These are phyloP conservation scores for Trichophyton verrucosum DNA, from an alignment of 2,329 filamentous ascomycete species.

Conservation along the genomic window DNA sequence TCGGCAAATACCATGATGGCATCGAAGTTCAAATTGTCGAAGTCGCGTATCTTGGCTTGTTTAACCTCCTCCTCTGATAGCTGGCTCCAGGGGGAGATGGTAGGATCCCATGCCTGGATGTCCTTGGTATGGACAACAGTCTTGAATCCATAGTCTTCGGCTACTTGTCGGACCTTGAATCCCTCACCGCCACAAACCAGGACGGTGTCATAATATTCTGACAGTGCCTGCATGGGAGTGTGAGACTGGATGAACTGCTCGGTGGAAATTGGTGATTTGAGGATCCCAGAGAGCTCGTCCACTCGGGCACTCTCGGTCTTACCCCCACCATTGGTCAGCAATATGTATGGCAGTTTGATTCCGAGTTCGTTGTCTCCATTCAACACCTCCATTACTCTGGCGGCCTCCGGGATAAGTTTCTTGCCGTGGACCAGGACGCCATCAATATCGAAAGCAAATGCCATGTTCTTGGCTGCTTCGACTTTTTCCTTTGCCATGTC, in stretches of 20 bases:
- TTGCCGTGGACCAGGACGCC: slow-evolving; percentile 65
- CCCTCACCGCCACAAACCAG: slow-evolving; percentile 64
- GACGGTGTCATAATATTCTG: slow-evolving; percentile 66
- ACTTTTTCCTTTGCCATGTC: slow-evolving; percentile 55
- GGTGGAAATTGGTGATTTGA: slow-evolving; percentile 51
- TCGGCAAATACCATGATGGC: slow-evolving; percentile 66
- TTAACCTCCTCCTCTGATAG: slow-evolving; percentile 57
- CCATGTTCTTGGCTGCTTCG: slow-evolving; percentile 61
- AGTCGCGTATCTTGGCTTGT: slow-evolving; percentile 57
- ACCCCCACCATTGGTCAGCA: slow-evolving; percentile 62
- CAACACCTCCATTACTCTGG: slow-evolving; percentile 54
- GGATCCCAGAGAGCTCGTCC: slow-evolving; percentile 54
- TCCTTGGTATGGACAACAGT: slow-evolving; percentile 63
- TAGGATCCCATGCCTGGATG: slow-evolving; percentile 56
- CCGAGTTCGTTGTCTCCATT: slow-evolving; percentile 66
- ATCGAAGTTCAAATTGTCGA: slow-evolving; percentile 58
- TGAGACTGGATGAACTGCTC: slow-evolving; percentile 69
- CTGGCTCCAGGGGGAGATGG: slow-evolving; percentile 55
- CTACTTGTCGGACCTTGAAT: slow-evolving; percentile 60
- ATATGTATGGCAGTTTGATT: slow-evolving; percentile 65
- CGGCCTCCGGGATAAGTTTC: slow-evolving; percentile 55
- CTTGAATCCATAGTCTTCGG: slow-evolving; percentile 61
- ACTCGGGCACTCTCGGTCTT: slow-evolving; percentile 55
- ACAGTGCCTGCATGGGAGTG: slow-evolving; percentile 62
- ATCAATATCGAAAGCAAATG: slow-evolving; percentile 59